These are phyloP conservation scores for Phaffia tasmanica DNA, from an alignment of 768 basidiomycete species.

Conservation along the genomic window DNA sequence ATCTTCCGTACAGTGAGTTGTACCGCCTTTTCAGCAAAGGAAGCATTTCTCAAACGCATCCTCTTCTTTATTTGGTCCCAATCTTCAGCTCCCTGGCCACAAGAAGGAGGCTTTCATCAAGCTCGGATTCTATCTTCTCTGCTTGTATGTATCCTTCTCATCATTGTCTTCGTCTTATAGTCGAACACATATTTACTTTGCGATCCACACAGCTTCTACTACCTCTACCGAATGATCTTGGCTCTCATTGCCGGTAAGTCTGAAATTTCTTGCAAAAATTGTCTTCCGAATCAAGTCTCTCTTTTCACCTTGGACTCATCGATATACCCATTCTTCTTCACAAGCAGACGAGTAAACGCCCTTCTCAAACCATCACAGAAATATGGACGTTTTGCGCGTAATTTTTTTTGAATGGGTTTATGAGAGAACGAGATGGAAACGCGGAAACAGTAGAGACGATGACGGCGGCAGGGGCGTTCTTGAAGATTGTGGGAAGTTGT, in stretches of 20 bases:
- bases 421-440: too few relatives aligned
- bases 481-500: too few relatives aligned
- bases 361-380: too few relatives aligned
- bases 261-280: too few relatives aligned
- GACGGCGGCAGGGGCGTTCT: too few relatives aligned
- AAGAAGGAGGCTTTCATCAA: constrained; percentile 96
- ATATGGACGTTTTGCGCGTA: too few relatives aligned
- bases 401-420: too few relatives aligned
- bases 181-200: not conserved
- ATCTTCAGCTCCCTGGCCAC: constrained; percentile 49
- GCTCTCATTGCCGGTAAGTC: constrained; percentile 35
- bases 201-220: constrained; percentile 31
- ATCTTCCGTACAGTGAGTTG: constrained; percentile 75
- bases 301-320: too few relatives aligned
- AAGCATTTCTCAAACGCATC: not conserved
- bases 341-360: too few relatives aligned
- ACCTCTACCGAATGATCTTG: constrained; percentile 33
- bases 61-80: not conserved
- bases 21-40: not conserved
- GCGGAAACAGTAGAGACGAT: too few relatives aligned
- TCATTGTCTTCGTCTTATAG: constrained; percentile 25
- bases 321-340: too few relatives aligned
- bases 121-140: constrained; percentile 49
- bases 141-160: constrained; percentile 54
- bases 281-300: too few relatives aligned